A percentile compares a stretch with the other conserved stretches of the same genome.
Evolutionary conservation across 441 rosid species (phyloP).

Genomic region (Bruguiera hainesii): DNA sequence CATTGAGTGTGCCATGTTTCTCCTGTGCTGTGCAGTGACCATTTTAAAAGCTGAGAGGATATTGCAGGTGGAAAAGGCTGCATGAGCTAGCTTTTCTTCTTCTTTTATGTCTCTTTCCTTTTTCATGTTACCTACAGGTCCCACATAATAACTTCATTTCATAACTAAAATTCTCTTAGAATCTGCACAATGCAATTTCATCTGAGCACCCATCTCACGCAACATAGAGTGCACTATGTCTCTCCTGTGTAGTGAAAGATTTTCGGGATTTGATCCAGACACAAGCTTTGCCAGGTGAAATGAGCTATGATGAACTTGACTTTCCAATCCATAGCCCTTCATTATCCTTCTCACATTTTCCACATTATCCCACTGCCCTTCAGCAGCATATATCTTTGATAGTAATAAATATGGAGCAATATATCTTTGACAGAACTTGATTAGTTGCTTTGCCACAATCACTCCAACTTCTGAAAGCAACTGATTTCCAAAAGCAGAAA

Average conservation of each 20-base stretch:
- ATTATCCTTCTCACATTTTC: slow-evolving; percentile 37
- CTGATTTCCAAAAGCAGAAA: slow-evolving; percentile 47
- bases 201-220: slow-evolving; percentile 36
- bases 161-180: too few species aligned
- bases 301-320: slow-evolving; percentile 18
- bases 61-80: too few species aligned
- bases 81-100: neutral
- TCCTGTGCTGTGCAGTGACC: slow-evolving; percentile 17
- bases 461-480: slow-evolving; percentile 36
- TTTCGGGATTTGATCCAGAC: slow-evolving; percentile 11
- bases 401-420: slow-evolving; percentile 51
- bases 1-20: slow-evolving; percentile 35
- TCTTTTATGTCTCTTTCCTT: neutral
- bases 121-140: neutral
- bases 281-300: slow-evolving; percentile 14
- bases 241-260: slow-evolving; percentile 23
- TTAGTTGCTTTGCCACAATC: slow-evolving; percentile 50
- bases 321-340: slow-evolving; percentile 29
- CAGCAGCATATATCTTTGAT: slow-evolving; percentile 46
- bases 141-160: too few species aligned
- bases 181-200: slow-evolving; percentile 25
- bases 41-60: too few species aligned
- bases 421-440: slow-evolving; percentile 49
- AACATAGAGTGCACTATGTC: slow-evolving; percentile 37
- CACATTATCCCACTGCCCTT: slow-evolving; percentile 45